Evolutionary conservation across 495 filamentous ascomycete species (phyloP).

Genomic region (Hyaloscypha variabilis): DNA sequence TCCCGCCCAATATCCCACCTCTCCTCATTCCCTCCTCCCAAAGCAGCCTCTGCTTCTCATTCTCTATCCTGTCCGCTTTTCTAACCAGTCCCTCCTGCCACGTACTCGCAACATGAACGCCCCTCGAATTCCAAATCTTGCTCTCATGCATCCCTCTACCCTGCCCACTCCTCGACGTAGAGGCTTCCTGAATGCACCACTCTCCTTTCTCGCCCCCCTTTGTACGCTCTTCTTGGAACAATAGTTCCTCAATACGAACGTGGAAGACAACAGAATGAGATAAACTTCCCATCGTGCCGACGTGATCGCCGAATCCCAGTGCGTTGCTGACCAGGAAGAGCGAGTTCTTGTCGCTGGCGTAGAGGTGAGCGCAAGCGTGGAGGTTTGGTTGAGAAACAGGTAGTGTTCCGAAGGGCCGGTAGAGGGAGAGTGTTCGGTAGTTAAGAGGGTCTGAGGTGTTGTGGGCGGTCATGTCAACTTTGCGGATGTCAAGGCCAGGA

Average conservation of each 20-base stretch:
- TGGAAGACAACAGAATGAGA: slow-evolving; percentile 67
- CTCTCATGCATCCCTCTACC: slow-evolving; percentile 64
- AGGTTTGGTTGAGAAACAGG: slow-evolving; percentile 47
- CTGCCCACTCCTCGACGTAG: slow-evolving; percentile 55
- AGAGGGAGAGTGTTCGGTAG: slow-evolving; percentile 61
- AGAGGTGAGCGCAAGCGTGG: slow-evolving; percentile 67
- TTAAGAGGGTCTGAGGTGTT: slow-evolving; percentile 43
- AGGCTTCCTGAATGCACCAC: slow-evolving; percentile 73
- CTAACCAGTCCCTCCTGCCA: slow-evolving; percentile 61
- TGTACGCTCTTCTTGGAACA: neutral
- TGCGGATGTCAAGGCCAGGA: slow-evolving; percentile 62
- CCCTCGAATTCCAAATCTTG: slow-evolving; percentile 64
- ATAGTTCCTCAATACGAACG: slow-evolving; percentile 37
- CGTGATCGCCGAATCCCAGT: slow-evolving; percentile 52
- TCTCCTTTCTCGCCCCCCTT: slow-evolving; percentile 54
- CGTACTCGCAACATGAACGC: slow-evolving; percentile 62
- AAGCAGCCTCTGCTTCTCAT: slow-evolving; percentile 8
- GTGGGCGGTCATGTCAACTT: slow-evolving; percentile 62
- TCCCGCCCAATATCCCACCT: neutral
- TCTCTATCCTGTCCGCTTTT: slow-evolving; percentile 10
- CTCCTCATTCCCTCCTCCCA: slow-evolving; percentile 15
- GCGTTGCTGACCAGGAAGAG: slow-evolving; percentile 65
- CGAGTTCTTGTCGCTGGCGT: slow-evolving; percentile 69
- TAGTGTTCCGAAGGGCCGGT: slow-evolving; percentile 52
- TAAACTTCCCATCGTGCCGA: slow-evolving; percentile 59